These are phyloP conservation scores for Pseudonectria buxi DNA, from an alignment of 2,329 filamentous ascomycete genomes.

Conservation along the genomic window DNA sequence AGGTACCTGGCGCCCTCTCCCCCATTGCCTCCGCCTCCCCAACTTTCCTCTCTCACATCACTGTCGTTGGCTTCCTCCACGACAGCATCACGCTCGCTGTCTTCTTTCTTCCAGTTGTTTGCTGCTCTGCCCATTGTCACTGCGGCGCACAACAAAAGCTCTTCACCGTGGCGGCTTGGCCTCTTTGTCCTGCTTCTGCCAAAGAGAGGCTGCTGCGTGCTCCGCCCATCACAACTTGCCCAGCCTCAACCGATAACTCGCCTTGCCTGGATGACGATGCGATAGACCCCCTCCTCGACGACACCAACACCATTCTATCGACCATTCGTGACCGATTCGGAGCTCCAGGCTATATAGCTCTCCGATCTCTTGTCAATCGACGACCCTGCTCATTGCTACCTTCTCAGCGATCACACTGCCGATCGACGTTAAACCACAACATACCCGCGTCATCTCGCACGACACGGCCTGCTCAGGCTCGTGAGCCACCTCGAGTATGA, in stretches of 20 bases:
- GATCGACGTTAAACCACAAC: constrained; percentile 16
- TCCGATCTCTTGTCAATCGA: constrained; percentile 1
- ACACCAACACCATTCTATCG: background rate
- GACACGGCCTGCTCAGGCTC: constrained; percentile 20
- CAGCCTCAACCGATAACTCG: constrained; percentile 14
- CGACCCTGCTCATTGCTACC: constrained; percentile 13
- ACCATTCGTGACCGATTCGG: background rate
- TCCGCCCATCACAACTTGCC: constrained; percentile 7
- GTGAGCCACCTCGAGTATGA: constrained; percentile 34
- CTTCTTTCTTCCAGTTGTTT: constrained; percentile 15
- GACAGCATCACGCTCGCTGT: constrained; percentile 17
- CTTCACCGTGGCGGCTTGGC: background rate
- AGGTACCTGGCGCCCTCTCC: constrained; percentile 14
- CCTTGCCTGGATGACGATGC: constrained; percentile 21
- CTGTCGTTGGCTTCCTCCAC: constrained; percentile 21
- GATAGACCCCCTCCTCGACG: constrained; percentile 1
- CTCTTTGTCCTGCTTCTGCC: constrained; percentile 14
- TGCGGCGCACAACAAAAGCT: constrained; percentile 9
- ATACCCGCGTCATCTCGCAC: constrained; percentile 22
- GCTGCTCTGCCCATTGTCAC: constrained; percentile 15
- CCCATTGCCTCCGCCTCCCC: constrained; percentile 27
- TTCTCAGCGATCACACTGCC: constrained; percentile 1
- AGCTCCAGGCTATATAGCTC: no score
- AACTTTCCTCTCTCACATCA: constrained; percentile 21
- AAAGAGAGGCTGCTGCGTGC: constrained; percentile 11